Evolutionary conservation across 2,329 filamentous ascomycete species (phyloP).

Genomic region (Knufia fluminis): DNA sequence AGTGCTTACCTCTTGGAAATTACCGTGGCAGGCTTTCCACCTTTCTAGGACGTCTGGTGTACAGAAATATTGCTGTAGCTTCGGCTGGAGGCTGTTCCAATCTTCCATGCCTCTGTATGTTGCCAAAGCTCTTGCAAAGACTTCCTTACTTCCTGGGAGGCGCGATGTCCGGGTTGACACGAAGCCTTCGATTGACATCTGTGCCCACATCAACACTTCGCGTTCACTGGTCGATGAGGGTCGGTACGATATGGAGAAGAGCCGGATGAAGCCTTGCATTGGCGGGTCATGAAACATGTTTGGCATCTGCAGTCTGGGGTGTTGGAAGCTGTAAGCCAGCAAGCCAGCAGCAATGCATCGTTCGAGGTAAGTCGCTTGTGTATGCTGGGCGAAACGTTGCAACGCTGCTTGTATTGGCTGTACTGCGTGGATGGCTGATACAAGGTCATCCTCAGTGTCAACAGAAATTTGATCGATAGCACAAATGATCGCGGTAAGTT

Average conservation of each 20-base stretch:
- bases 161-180: conserved; percentile 14
- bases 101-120: conserved; percentile 12
- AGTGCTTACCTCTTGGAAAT: too few relatives aligned
- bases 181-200: conserved; percentile 15
- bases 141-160: conserved; percentile 14
- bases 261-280: conserved; percentile 16
- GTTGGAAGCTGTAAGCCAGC: conserved; percentile 16
- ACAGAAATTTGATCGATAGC: conserved; percentile 10
- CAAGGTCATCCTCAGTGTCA: background rate
- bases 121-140: conserved; percentile 15
- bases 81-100: conserved; percentile 14
- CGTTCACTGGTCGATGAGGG: conserved; percentile 11
- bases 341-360: conserved; percentile 15
- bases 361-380: conserved; percentile 11
- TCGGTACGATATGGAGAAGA: conserved; percentile 13
- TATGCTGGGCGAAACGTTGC: conserved; percentile 17
- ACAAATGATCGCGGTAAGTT: conserved; percentile 17
- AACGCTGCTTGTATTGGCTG: conserved; percentile 18
- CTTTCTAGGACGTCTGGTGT: conserved; percentile 13
- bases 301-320: conserved; percentile 13
- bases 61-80: conserved; percentile 16
- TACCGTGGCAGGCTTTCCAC: conserved; percentile 10
- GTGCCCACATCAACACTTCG: conserved; percentile 15
- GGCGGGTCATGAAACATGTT: conserved; percentile 21
- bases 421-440: conserved; percentile 10